Percentiles rank a stretch among this genome's conserved stretches.
Evolutionary conservation across 2,329 filamentous ascomycete genomes (phyloP).

Genomic region (Daldinia eschscholtzii): DNA sequence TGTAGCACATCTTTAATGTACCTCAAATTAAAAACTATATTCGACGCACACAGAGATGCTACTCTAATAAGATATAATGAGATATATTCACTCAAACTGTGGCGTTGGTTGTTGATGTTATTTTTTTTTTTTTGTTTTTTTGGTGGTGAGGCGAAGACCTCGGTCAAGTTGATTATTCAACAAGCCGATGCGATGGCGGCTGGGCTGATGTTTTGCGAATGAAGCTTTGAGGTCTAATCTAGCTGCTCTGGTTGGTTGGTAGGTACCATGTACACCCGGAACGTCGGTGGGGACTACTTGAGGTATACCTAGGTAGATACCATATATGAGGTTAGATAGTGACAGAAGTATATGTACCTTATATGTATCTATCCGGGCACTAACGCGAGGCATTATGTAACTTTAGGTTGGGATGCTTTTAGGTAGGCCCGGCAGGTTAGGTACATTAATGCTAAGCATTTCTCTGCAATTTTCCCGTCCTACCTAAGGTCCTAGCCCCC

Average conservation of each 20-base stretch:
- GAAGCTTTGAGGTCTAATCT: constrained; percentile 30
- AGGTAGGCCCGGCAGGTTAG: too few species aligned
- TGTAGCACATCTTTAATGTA: constrained; percentile 37
- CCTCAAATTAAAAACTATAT: constrained; percentile 1
- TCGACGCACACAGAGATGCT: background rate
- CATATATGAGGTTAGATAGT: background rate
- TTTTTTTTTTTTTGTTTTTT: constrained; percentile 13
- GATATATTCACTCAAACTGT: constrained; percentile 2
- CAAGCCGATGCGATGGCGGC: constrained; percentile 27
- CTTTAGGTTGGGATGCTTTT: background rate
- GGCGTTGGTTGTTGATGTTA: background rate
- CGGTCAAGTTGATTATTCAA: constrained; percentile 21
- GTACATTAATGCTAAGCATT: background rate
- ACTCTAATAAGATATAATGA: constrained; percentile 9
- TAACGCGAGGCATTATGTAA: background rate
- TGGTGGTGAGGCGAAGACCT: constrained; percentile 24
- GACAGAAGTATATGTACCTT: too few species aligned
- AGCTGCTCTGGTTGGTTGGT: constrained; percentile 26
- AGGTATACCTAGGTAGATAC: constrained; percentile 9
- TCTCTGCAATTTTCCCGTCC: background rate
- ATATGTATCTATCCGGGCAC: background rate
- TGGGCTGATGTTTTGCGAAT: constrained; percentile 39
- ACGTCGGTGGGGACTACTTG: constrained; percentile 32
- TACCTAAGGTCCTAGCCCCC: background rate
- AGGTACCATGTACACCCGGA: constrained; percentile 31